Percentiles rank a stretch among this genome's conserved stretches.
Conservation (phyloP, 305 asterid species). For the Fraxinus albicans region DNA sequence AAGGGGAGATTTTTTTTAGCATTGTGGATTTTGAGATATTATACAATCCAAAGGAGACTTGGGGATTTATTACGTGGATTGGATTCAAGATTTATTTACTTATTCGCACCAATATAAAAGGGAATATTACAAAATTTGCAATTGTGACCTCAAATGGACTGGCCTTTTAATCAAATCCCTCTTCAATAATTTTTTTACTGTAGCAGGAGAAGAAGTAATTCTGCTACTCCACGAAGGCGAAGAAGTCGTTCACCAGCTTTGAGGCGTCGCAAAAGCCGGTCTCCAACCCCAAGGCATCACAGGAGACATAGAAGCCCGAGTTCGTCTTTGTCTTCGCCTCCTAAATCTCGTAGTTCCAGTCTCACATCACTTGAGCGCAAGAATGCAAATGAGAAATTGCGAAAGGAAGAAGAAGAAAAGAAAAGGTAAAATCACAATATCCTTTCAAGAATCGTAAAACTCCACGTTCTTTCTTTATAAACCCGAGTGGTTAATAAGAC, state of each 20-base stretch:
- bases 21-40: background rate
- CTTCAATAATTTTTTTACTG: background rate
- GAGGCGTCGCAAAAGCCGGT: slow-evolving; percentile 65
- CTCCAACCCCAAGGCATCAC: slow-evolving; percentile 61
- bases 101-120: background rate
- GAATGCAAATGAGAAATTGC: slow-evolving; percentile 50
- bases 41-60: background rate
- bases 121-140: background rate
- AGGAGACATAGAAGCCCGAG: slow-evolving; percentile 62
- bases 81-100: background rate
- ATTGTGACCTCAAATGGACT: background rate
- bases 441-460: background rate
- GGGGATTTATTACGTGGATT: background rate
- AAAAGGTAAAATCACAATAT: slow-evolving; percentile 44
- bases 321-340: slow-evolving; percentile 56
- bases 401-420: slow-evolving; percentile 74
- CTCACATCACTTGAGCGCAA: slow-evolving; percentile 47
- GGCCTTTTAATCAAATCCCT: background rate
- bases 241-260: slow-evolving; percentile 64
- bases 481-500: background rate
- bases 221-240: slow-evolving; percentile 48
- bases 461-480: background rate
- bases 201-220: slow-evolving; percentile 66
- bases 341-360: slow-evolving; percentile 57
- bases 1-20: background rate